phyloP scores from a whole-genome alignment of 2,329 filamentous ascomycete species.

The Hypoxylon sp. region DNA sequence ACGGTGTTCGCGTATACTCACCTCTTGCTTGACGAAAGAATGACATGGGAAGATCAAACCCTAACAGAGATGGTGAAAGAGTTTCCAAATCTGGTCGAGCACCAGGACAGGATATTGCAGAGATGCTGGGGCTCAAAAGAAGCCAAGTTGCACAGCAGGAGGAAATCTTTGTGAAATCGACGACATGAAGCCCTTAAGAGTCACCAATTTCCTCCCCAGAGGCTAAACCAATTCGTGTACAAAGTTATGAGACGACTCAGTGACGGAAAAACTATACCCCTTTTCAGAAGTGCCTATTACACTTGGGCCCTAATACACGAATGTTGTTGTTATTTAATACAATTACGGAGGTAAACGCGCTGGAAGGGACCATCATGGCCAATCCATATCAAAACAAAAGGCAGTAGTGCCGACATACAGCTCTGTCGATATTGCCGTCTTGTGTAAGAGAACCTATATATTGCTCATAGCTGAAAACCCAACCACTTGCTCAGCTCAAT shows the following conservation, averaged over 20 bases:
- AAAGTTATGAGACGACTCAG: background rate
- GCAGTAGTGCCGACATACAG: too few species aligned
- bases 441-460: too few species aligned
- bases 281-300: background rate
- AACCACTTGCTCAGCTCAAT: too few species aligned
- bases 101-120: constrained; percentile 71
- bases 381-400: background rate
- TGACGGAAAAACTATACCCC: background rate
- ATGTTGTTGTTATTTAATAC: background rate
- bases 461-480: too few species aligned
- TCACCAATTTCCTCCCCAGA: background rate
- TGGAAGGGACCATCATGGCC: background rate
- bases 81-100: constrained; percentile 74
- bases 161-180: background rate
- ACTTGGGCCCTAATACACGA: background rate
- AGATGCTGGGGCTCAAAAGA: constrained; percentile 61
- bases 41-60: constrained; percentile 75
- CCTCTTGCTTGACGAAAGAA: constrained; percentile 75
- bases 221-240: background rate
- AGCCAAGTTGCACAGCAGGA: background rate
- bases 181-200: too few species aligned
- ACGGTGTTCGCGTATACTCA: constrained; percentile 92
- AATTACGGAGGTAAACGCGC: background rate
- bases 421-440: too few species aligned
- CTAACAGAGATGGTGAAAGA: constrained; percentile 70